Conservation (phyloP, 2,329 filamentous ascomycete genomes). For the Beauveria scarabaeidicola region DNA sequence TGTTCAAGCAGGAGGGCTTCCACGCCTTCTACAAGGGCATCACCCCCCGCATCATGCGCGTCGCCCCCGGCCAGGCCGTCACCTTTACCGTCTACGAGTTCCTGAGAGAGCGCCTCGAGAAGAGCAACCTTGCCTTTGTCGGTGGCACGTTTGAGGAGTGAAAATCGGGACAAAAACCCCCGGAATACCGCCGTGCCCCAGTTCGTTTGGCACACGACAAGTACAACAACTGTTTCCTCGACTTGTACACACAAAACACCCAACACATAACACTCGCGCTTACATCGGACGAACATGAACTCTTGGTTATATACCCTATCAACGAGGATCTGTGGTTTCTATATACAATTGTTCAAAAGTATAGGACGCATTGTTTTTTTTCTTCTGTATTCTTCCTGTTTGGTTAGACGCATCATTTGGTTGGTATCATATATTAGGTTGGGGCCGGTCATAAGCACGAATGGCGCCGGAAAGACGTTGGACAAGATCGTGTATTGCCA, state of each 20-base stretch:
- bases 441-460: background rate
- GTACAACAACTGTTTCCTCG: background rate
- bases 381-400: background rate
- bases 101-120: conserved; percentile 64
- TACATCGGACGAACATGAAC: background rate
- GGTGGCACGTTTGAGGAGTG: conserved; percentile 63
- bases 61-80: conserved; percentile 85
- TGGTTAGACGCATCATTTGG: background rate
- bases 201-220: background rate
- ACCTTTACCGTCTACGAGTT: conserved; percentile 72
- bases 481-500: background rate
- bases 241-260: background rate
- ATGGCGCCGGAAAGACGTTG: background rate
- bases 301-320: conserved; percentile 7
- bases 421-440: background rate
- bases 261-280: background rate
- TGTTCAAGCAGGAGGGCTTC: conserved; percentile 90
- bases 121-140: conserved; percentile 49
- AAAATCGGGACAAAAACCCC: conserved; percentile 15
- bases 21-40: conserved; percentile 99
- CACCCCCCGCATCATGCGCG: conserved; percentile 93
- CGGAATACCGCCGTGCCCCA: background rate
- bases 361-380: background rate
- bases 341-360: background rate
- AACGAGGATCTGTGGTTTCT: background rate